Evolutionary conservation across 768 basidiomycete species (phyloP).

Genomic region (Pleurotus sapidus): DNA sequence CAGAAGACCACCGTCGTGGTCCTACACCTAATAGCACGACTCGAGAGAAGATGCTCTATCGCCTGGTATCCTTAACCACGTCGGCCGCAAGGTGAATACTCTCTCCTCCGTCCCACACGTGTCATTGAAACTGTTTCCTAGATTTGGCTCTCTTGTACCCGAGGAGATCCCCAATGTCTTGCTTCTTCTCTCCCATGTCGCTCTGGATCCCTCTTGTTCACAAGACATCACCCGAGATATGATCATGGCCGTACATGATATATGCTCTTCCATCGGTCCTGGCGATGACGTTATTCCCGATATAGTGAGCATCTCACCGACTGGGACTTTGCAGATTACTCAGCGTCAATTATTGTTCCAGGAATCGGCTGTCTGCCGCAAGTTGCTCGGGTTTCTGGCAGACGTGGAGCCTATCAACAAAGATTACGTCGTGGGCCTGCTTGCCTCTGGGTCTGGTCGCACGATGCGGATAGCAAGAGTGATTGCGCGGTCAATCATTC

Average conservation of each 20-base stretch:
- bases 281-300: slow-evolving; percentile 22
- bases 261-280: slow-evolving; percentile 41
- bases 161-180: slow-evolving; percentile 48
- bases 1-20: slow-evolving; percentile 5
- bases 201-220: slow-evolving; percentile 49
- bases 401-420: slow-evolving; percentile 47
- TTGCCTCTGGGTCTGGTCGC: slow-evolving; percentile 48
- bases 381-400: slow-evolving; percentile 36
- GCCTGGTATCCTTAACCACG: slow-evolving; percentile 39
- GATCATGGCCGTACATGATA: slow-evolving; percentile 39
- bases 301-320: slow-evolving; percentile 18
- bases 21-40: slow-evolving; percentile 12
- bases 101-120: background rate
- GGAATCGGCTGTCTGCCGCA: slow-evolving; percentile 46
- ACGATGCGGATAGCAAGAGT: slow-evolving; percentile 55
- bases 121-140: slow-evolving; percentile 14
- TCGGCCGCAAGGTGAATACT: slow-evolving; percentile 39
- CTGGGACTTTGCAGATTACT: background rate
- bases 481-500: slow-evolving; percentile 51
- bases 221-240: slow-evolving; percentile 44
- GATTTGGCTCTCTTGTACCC: slow-evolving; percentile 28
- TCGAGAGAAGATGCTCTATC: slow-evolving; percentile 32
- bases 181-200: slow-evolving; percentile 49
- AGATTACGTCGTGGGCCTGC: slow-evolving; percentile 43
- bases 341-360: slow-evolving; percentile 17